These are phyloP conservation scores for Phycomyces nitens DNA, from an alignment of 192 early-diverging fungal species.

Conservation along the genomic window DNA sequence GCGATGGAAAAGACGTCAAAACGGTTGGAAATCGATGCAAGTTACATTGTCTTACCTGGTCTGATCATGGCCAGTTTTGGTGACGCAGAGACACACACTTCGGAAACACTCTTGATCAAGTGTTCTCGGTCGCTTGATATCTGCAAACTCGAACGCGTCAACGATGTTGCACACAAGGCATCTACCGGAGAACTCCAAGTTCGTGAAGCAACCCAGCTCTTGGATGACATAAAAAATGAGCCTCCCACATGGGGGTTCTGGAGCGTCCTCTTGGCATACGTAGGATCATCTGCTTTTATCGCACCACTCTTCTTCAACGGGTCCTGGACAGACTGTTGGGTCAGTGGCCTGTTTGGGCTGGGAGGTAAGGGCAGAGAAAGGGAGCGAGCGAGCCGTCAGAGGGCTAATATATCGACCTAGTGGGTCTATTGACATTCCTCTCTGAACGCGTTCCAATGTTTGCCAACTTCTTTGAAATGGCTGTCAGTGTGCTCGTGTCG, in stretches of 20 bases:
- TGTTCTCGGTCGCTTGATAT: conserved; percentile 63
- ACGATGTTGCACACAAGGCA: conserved; percentile 53
- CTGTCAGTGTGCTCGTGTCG: conserved; percentile 59
- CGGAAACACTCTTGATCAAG: conserved; percentile 68
- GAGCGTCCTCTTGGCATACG: conserved; percentile 47
- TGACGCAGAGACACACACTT: conserved; percentile 71
- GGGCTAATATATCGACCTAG: no score
- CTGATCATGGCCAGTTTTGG: conserved; percentile 73
- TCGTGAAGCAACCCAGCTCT: conserved; percentile 43
- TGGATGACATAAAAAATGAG: conserved; percentile 55
- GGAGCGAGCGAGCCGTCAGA: no score
- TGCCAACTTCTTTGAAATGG: conserved; percentile 71
- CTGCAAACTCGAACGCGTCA: conserved; percentile 59
- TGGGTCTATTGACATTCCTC: conserved; percentile 58
- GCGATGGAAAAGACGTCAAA: conserved; percentile 45
- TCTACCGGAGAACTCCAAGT: conserved; percentile 53
- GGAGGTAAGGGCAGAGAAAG: conserved; percentile 48
- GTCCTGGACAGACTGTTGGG: conserved; percentile 59
- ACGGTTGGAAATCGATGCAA: conserved; percentile 60
- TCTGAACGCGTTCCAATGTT: conserved; percentile 61
- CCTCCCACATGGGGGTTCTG: conserved; percentile 60
- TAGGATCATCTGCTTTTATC: conserved; percentile 50
- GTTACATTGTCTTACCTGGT: conserved; percentile 65
- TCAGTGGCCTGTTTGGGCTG: conserved; percentile 55
- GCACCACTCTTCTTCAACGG: conserved; percentile 65